Evolutionary conservation across 2,329 filamentous ascomycete genomes (phyloP).

Genomic region (Coniochaeta sp.): DNA sequence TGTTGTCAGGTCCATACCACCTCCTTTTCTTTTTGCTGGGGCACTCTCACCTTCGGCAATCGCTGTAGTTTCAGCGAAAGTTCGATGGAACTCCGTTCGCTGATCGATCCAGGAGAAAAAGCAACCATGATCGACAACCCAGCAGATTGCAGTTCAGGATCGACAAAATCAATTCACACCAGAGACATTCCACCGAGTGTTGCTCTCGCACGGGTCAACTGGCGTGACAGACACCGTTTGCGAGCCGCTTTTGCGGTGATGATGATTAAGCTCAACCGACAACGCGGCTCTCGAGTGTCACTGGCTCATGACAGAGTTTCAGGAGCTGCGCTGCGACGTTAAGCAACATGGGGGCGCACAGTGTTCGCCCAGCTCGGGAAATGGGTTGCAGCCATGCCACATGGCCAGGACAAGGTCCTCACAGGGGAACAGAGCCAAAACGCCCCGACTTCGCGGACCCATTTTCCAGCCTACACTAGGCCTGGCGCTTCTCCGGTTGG

Average conservation of each 20-base stretch:
- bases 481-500: constrained; percentile 2
- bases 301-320: background rate
- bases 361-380: background rate
- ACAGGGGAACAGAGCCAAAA: background rate
- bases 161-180: too few relatives aligned
- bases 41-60: background rate
- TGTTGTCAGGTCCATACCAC: background rate
- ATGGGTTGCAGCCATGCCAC: constrained; percentile 1
- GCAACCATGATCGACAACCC: too few relatives aligned
- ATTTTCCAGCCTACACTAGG: background rate
- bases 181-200: too few relatives aligned
- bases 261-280: background rate
- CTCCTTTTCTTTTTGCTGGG: background rate
- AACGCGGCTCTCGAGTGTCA: background rate
- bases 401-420: constrained; percentile 5
- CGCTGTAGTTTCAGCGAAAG: background rate
- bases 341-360: background rate
- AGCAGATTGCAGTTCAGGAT: too few relatives aligned
- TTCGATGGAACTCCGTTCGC: background rate
- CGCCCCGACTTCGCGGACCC: background rate
- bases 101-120: too few relatives aligned
- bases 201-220: too few relatives aligned
- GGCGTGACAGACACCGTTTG: background rate
- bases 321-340: constrained; percentile 2
- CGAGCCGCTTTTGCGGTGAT: background rate